Percentiles rank a stretch among this genome's conserved stretches.
Evolutionary conservation across 1,139 yeast genomes (phyloP).

Genomic region (Blastobotrys malaysiensis): DNA sequence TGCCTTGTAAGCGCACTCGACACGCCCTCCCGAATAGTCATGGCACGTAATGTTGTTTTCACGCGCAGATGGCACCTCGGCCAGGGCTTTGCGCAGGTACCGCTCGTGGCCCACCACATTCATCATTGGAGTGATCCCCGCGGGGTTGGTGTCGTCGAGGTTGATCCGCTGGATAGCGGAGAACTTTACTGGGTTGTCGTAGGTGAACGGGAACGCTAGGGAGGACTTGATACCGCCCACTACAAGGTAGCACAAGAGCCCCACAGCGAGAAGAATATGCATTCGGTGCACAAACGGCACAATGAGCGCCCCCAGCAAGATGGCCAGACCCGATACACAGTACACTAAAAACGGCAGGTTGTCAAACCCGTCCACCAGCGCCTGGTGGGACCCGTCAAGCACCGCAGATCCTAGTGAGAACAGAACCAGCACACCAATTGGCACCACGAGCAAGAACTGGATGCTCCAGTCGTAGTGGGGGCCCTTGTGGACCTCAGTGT

Average conservation of each 20-base stretch:
- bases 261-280: constrained; percentile 46
- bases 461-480: constrained; percentile 66
- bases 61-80: constrained; percentile 57
- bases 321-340: constrained; percentile 37
- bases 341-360: constrained; percentile 47
- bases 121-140: constrained; percentile 36
- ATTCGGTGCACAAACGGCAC: constrained; percentile 70
- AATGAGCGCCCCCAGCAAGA: constrained; percentile 49
- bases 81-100: constrained; percentile 39
- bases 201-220: constrained; percentile 49
- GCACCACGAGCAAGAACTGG: constrained; percentile 64
- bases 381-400: constrained; percentile 60
- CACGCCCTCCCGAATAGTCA: constrained; percentile 41
- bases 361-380: constrained; percentile 57
- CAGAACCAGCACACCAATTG: constrained; percentile 51
- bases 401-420: constrained; percentile 44
- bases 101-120: constrained; percentile 51
- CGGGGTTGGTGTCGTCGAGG: constrained; percentile 28
- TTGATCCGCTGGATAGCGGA: constrained; percentile 59
- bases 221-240: constrained; percentile 39
- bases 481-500: not conserved
- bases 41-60: constrained; percentile 36
- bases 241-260: constrained; percentile 36
- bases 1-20: constrained; percentile 49
- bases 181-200: constrained; percentile 59